These are phyloP conservation scores for Tylopilus cervinicoccineus DNA, from an alignment of 768 basidiomycete genomes.

Conservation along the genomic window DNA sequence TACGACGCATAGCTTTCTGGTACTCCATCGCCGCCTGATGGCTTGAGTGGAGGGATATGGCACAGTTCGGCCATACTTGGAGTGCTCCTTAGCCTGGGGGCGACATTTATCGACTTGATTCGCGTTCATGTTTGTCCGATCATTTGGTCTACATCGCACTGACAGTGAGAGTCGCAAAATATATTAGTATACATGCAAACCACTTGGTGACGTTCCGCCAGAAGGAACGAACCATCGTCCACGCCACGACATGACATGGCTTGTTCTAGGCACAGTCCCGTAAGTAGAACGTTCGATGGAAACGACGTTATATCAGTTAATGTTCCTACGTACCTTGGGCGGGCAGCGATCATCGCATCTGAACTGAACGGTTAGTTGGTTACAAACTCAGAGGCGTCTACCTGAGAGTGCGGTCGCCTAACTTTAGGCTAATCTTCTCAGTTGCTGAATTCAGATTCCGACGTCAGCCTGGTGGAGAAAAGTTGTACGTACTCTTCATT, in stretches of 20 bases:
- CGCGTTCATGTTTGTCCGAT: background rate
- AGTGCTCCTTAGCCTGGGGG: no score
- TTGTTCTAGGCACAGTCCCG: background rate
- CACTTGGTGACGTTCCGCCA: background rate
- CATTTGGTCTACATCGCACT: background rate
- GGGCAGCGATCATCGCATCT: no score
- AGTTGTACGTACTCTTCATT: no score
- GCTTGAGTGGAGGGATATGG: no score
- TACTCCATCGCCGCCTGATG: slow-evolving; percentile 44
- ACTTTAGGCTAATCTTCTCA: no score
- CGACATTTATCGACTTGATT: background rate
- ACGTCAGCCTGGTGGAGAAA: no score
- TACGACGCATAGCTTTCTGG: slow-evolving; percentile 71
- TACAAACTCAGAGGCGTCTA: no score
- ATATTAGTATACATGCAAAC: background rate
- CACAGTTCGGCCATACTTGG: no score
- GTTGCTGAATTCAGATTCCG: no score
- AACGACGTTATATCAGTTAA: background rate
- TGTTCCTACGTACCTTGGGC: background rate
- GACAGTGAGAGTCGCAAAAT: background rate
- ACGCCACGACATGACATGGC: background rate
- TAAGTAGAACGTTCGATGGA: background rate
- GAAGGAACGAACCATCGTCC: background rate
- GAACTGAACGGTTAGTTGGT: no score
- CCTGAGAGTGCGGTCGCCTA: no score